phyloP scores from a whole-genome alignment of 768 basidiomycete genomes.

The Rhodocollybia butyracea region DNA sequence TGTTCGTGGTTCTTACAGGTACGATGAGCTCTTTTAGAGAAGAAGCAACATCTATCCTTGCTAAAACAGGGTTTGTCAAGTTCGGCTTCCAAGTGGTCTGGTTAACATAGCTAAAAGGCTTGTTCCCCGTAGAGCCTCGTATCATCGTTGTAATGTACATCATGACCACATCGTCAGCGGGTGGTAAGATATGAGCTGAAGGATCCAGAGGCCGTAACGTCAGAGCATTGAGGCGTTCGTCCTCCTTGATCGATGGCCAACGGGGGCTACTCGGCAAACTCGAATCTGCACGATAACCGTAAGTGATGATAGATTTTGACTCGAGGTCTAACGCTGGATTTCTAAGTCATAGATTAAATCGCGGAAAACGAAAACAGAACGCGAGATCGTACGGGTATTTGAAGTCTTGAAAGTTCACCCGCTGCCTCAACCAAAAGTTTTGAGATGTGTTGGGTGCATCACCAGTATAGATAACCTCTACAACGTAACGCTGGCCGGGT shows the following conservation, averaged over 20 bases:
- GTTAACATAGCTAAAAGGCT: slow-evolving; percentile 8
- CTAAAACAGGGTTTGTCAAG: background rate
- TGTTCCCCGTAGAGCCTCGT: slow-evolving; percentile 4
- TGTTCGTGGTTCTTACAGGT: background rate
- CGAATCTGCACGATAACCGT: background rate
- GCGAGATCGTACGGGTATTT: slow-evolving; percentile 1
- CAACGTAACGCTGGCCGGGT: slow-evolving; percentile 6
- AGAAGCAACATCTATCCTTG: background rate
- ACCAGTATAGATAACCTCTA: background rate
- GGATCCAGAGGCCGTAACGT: background rate
- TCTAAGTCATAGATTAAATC: background rate
- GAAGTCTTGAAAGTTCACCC: slow-evolving; percentile 1
- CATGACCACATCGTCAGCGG: slow-evolving; percentile 1
- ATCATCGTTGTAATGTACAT: slow-evolving; percentile 10
- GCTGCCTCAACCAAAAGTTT: slow-evolving; percentile 2
- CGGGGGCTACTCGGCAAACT: background rate
- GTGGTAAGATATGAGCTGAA: background rate
- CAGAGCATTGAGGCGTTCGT: slow-evolving; percentile 4
- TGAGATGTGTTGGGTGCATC: background rate
- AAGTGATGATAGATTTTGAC: slow-evolving; percentile 6
- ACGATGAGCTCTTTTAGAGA: slow-evolving; percentile 4
- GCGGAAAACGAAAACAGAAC: background rate
- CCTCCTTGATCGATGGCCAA: background rate
- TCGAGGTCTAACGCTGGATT: slow-evolving; percentile 7
- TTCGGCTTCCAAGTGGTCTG: slow-evolving; percentile 8